Evolutionary conservation across 345 rosid genomes (phyloP), one percentile per base, ranked within the genome.

Genomic region (Gossypium australe): DNA sequence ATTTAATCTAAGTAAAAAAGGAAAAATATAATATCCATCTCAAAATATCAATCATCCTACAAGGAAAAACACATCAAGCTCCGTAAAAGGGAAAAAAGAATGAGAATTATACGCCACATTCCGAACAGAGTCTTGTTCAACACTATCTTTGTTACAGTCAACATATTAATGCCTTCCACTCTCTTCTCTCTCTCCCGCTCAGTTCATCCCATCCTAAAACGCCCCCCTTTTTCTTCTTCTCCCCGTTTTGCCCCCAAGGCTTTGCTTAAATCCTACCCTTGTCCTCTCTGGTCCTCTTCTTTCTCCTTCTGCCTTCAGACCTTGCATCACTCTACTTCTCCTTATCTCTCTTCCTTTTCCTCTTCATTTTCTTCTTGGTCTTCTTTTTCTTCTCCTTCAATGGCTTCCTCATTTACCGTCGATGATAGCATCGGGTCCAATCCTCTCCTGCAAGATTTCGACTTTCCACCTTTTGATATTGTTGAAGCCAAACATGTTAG

Each of bases 391-490:
- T 2, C 83, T 20, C 70, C 83, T 62, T 64, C 75, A 3, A 83
- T 84, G 85, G 82, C 88, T 64, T 14, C 78, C 2, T 27, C 79
- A 41, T 64, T 82, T 51, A 11, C 74, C 24, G 75, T 72, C 48
- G 81, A 68, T 41, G 84, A 66, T 20, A 47, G 63, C n/a, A 57
- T 84, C 44, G 74, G 79, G 4, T 59, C 82, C 75, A 94, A 92
- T 72, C 97, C 97, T 78, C 88, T 94, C 8, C 67, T 92, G 81
- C 85, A 76, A 75, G 87, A 87, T 73, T 94, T 89, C 7, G 89
- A 86, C 4, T 90, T 94, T 71, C 97, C 95, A 6, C 97, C 97
- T 11, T 94, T 86, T 60, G 86, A 89, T 78, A 73, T 75, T n/a
- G 87, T 94, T 17, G 80, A 88, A 62, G 85, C 95, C 75, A 59